Evolutionary conservation across 2,329 filamentous ascomycete species (phyloP), one percentile per base, ranked within the genome.

Genomic region (Aspergillus eucalypticola): DNA sequence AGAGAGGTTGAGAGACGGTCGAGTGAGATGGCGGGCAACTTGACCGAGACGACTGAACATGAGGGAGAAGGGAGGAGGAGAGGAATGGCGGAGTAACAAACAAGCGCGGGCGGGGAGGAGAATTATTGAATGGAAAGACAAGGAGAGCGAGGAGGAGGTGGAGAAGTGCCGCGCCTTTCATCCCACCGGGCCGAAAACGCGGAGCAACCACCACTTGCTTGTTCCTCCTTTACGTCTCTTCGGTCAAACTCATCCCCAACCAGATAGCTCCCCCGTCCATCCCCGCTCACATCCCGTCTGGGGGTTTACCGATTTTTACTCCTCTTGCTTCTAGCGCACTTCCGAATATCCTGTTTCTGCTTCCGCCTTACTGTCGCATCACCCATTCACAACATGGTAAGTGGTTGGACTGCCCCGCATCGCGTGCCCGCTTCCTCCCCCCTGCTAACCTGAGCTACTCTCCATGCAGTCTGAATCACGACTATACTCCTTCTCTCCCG

Each of bases 401-500:
- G 60, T 10, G 44, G 23, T 35, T 23, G 19, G 10, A 35, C 39
- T 63, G 60, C 63, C 67, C 64, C 65, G 64, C 66, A 65, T 58
- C 41, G 39, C 53, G 35, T 35, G 13, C 48, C 41, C 21, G 46
- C 3, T 21, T 38, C 19, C 42, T 35, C 23, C 41, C 35, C 41
- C 42, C 56, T 60, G 50, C 59, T 54, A 41, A 51, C 38, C 11
- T 23, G 5, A 51, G 13, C 38, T 35, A 51, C 51, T 13, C 13
- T 19, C 32, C 21, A 44, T 15, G 78, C 76, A 88, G 70, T 96
- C 93, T 73, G 93, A 97, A 82, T 88, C 92, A 63, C 85, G 92
- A 69, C 85, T 98, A 64, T 98, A 96, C 81, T 91, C 90, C 61
- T 96, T 98, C 85, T 96, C 92, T 32, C 86, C 88, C 65, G 91